phyloP scores from a whole-genome alignment of 208 protist genomes.

The Acanthamoeba healyi region DNA sequence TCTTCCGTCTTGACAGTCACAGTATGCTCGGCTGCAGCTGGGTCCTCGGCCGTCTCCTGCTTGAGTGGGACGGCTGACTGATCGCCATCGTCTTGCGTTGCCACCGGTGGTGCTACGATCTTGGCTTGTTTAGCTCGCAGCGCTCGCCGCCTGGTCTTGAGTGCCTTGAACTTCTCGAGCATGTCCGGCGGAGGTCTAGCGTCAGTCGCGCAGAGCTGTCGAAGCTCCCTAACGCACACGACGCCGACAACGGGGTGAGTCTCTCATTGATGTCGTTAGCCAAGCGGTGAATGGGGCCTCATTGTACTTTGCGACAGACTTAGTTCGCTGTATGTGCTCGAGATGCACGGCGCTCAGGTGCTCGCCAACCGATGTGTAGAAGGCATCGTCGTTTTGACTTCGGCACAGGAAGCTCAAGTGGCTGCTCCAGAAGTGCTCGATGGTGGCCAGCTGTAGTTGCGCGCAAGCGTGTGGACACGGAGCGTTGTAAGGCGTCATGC shows the following conservation, averaged over 20 bases:
- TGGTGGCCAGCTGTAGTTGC: not conserved
- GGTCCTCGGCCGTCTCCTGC: not conserved
- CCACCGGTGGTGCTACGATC: not conserved
- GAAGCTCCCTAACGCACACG: too few relatives aligned
- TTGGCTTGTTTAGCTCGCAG: not conserved
- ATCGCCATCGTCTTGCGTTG: not conserved
- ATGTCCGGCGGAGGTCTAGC: not conserved
- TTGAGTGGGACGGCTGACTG: not conserved
- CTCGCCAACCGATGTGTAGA: not conserved
- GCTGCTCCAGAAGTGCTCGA: slow-evolving; percentile 34
- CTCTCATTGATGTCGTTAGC: not conserved
- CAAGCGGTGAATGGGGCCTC: too few relatives aligned
- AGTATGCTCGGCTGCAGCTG: not conserved
- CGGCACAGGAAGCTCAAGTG: slow-evolving; percentile 1
- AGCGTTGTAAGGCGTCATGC: too few relatives aligned
- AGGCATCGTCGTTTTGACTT: not conserved
- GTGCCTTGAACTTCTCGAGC: not conserved
- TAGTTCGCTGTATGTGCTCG: not conserved
- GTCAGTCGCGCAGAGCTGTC: not conserved
- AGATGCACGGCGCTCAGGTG: not conserved
- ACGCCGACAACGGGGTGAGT: too few relatives aligned
- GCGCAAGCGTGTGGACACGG: not conserved
- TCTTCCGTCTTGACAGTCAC: not conserved
- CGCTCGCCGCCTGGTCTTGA: not conserved
- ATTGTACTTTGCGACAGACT: not conserved